phyloP scores from a whole-genome alignment of 768 basidiomycete genomes.

The Lactifluus piperatus region DNA sequence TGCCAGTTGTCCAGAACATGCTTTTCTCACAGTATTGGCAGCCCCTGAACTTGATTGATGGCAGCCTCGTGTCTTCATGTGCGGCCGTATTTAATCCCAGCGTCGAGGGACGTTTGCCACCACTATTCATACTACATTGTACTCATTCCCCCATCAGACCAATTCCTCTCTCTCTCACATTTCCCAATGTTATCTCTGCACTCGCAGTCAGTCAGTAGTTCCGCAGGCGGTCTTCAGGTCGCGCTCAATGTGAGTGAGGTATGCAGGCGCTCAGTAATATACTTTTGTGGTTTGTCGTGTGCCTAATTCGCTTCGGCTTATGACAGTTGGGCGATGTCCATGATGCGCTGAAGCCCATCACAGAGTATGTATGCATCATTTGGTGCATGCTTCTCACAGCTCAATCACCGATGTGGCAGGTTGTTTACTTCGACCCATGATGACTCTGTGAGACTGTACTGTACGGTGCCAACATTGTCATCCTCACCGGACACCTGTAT shows the following conservation, averaged over 20 bases:
- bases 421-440: constrained; percentile 38
- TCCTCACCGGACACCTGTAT: constrained; percentile 49
- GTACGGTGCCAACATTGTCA: constrained; percentile 61
- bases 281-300: constrained; percentile 2
- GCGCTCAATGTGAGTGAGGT: constrained; percentile 10
- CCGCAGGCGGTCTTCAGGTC: neutral
- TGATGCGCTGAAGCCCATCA: constrained; percentile 55
- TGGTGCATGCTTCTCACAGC: neutral
- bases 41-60: neutral
- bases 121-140: neutral
- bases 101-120: constrained; percentile 9
- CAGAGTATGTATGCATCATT: constrained; percentile 36
- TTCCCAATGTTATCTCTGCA: constrained; percentile 8
- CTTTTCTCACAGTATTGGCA: too few species aligned
- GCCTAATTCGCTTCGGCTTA: neutral
- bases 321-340: constrained; percentile 42
- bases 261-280: neutral
- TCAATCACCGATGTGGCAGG: constrained; percentile 27
- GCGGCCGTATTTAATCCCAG: neutral
- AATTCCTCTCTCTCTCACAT: neutral
- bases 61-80: neutral
- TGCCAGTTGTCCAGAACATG: too few species aligned
- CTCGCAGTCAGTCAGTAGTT: neutral
- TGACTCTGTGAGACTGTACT: constrained; percentile 45
- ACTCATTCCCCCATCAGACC: neutral